These are phyloP conservation scores for Debaryomycetaceae sp. DNA, from an alignment of 1,139 yeast genomes.

Conservation along the genomic window DNA sequence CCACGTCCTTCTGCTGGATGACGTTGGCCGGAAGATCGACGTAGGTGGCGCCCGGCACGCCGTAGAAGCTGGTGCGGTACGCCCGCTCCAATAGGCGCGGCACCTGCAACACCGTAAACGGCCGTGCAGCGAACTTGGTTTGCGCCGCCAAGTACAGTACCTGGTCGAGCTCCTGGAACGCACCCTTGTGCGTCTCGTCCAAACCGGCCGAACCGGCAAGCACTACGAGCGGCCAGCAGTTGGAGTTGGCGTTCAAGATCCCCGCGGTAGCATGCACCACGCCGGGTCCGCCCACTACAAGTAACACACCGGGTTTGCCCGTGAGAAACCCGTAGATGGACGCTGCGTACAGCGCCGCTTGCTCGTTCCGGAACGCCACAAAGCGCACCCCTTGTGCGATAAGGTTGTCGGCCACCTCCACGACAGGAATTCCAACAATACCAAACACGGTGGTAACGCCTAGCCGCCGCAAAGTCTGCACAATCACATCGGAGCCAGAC, in stretches of 20 bases:
- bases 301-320: constrained; percentile 55
- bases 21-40: constrained; percentile 61
- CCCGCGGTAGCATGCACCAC: constrained; percentile 62
- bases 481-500: constrained; percentile 41
- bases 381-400: constrained; percentile 49
- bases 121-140: constrained; percentile 48
- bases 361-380: constrained; percentile 60
- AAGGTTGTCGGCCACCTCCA: constrained; percentile 55
- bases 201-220: constrained; percentile 57
- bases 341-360: constrained; percentile 68
- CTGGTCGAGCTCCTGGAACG: constrained; percentile 66
- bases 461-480: constrained; percentile 37
- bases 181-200: constrained; percentile 49
- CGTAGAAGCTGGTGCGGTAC: constrained; percentile 41
- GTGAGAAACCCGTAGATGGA: constrained; percentile 61
- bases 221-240: constrained; percentile 57
- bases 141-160: constrained; percentile 40
- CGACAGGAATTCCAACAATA: constrained; percentile 66
- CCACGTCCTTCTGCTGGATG: constrained; percentile 29
- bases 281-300: constrained; percentile 73
- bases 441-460: constrained; percentile 58
- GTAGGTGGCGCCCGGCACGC: constrained; percentile 56
- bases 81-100: constrained; percentile 46
- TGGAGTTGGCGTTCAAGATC: constrained; percentile 52
- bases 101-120: constrained; percentile 27